These are phyloP conservation scores for Yamadazyma endophytica DNA, from an alignment of 805 yeast genomes.

Conservation along the genomic window DNA sequence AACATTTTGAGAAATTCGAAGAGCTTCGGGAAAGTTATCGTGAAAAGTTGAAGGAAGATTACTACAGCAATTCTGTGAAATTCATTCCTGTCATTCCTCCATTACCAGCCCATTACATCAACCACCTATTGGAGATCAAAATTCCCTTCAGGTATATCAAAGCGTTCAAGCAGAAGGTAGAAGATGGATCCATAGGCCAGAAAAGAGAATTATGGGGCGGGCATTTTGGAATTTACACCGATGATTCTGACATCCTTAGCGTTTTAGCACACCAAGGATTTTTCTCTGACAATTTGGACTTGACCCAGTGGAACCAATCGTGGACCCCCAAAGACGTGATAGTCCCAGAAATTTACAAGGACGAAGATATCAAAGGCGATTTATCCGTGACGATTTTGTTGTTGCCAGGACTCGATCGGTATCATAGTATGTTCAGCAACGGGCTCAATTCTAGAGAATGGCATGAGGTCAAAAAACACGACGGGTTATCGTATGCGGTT, in stretches of 20 bases:
- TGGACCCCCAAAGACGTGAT: constrained; percentile 27
- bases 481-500: constrained; percentile 72
- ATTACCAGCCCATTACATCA: constrained; percentile 32
- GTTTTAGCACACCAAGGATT: constrained; percentile 75
- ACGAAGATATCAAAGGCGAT: constrained; percentile 37
- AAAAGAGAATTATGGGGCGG: constrained; percentile 74
- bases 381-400: constrained; percentile 55
- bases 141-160: constrained; percentile 46
- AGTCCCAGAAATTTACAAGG: constrained; percentile 15
- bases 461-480: constrained; percentile 53
- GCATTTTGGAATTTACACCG: constrained; percentile 78
- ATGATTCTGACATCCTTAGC: constrained; percentile 82
- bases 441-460: constrained; percentile 76
- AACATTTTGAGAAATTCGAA: constrained; percentile 24
- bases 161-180: constrained; percentile 37
- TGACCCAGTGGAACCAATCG: constrained; percentile 26
- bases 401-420: constrained; percentile 64
- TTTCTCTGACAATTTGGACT: constrained; percentile 33
- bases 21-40: constrained; percentile 24
- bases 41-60: constrained; percentile 20
- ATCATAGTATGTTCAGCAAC: constrained; percentile 62
- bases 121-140: constrained; percentile 47
- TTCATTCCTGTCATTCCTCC: constrained; percentile 39
- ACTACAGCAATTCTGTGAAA: constrained; percentile 15
- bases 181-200: constrained; percentile 26